phyloP scores from a whole-genome alignment of 306 rosid genomes.

The Lathyrus tuberosus region DNA sequence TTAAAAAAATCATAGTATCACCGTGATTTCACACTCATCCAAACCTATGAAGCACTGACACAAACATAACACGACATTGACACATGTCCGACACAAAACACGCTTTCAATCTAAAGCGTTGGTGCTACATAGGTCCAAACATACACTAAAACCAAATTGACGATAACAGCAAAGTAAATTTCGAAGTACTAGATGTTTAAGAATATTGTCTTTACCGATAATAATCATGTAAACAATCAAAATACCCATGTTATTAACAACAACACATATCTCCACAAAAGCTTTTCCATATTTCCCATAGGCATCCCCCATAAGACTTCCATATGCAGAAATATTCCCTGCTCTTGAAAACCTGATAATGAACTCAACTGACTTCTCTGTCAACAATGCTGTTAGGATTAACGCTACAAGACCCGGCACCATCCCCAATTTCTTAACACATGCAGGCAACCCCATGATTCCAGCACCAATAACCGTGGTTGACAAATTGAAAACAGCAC shows the following conservation, averaged over 20 bases:
- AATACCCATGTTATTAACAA: slow-evolving; percentile 66
- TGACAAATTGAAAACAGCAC: slow-evolving; percentile 83
- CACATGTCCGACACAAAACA: not conserved
- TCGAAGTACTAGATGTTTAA: not conserved
- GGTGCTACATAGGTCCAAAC: too few species aligned
- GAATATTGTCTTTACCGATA: slow-evolving; percentile 53
- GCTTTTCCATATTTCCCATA: slow-evolving; percentile 70
- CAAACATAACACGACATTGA: not conserved
- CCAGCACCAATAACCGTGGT: slow-evolving; percentile 90
- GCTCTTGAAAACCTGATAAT: slow-evolving; percentile 66
- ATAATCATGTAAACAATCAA: slow-evolving; percentile 82
- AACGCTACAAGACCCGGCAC: slow-evolving; percentile 72
- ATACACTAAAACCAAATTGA: not conserved
- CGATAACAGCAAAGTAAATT: not conserved
- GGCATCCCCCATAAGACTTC: slow-evolving; percentile 71
- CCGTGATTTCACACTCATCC: not conserved
- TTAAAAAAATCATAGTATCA: not conserved
- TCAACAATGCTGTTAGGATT: slow-evolving; percentile 63
- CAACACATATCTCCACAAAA: slow-evolving; percentile 56
- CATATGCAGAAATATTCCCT: slow-evolving; percentile 64
- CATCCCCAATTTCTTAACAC: slow-evolving; percentile 75
- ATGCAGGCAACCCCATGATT: slow-evolving; percentile 86
- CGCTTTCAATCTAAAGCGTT: too few species aligned
- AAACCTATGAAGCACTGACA: not conserved
- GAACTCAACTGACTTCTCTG: slow-evolving; percentile 68